These are phyloP conservation scores for Vicia villosa DNA, from an alignment of 306 rosid genomes.

Conservation along the genomic window DNA sequence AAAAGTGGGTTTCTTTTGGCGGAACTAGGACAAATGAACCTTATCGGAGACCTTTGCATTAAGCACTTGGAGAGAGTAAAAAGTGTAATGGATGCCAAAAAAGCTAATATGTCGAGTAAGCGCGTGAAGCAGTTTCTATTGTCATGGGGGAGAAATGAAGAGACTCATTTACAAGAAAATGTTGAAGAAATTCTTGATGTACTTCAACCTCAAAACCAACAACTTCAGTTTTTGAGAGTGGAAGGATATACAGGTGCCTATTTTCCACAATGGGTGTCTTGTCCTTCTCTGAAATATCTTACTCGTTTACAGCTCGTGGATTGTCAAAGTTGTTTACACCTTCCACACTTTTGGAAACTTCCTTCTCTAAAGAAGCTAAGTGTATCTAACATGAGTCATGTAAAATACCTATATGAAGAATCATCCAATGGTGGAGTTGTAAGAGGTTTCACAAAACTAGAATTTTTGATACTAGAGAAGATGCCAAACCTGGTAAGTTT, in stretches of 20 bases:
- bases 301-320: background rate
- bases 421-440: background rate
- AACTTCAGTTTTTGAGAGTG: background rate
- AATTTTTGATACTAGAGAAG: background rate
- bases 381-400: background rate
- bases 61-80: conserved; percentile 22
- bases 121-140: background rate
- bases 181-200: conserved; percentile 5
- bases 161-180: background rate
- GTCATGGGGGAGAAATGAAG: conserved; percentile 1
- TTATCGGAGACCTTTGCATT: conserved; percentile 31
- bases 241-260: background rate
- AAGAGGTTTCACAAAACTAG: background rate
- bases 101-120: conserved; percentile 33
- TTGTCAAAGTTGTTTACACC: background rate
- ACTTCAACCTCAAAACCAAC: conserved; percentile 3
- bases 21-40: conserved; percentile 15
- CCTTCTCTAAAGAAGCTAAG: conserved; percentile 1
- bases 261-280: conserved; percentile 16
- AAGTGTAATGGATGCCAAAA: background rate
- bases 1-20: conserved; percentile 16
- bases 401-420: background rate
- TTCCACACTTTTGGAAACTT: conserved; percentile 5
- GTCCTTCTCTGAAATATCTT: background rate
- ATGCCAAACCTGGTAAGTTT: background rate